These are phyloP conservation scores for Hevea brasiliensis DNA, from an alignment of 345 rosid genomes.

Conservation along the genomic window DNA sequence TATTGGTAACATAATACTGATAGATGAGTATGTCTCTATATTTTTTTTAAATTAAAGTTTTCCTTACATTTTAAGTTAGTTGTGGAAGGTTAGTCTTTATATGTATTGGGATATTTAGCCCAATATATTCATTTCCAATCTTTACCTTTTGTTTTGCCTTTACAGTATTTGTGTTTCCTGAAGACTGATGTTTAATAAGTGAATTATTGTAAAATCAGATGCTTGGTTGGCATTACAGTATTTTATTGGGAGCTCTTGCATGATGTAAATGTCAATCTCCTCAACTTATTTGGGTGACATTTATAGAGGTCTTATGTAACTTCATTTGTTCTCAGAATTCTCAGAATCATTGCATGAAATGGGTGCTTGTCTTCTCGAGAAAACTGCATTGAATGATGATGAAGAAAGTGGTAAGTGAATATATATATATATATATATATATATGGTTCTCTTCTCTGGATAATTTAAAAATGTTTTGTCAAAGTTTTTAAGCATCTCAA, in stretches of 20 bases:
- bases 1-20: neutral
- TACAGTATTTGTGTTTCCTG: neutral
- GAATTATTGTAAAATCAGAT: neutral
- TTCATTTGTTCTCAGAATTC: constrained; percentile 53
- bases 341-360: constrained; percentile 89
- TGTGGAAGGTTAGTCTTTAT: neutral
- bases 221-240: neutral
- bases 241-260: constrained; percentile 4
- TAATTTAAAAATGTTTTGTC: neutral
- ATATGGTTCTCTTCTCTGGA: neutral
- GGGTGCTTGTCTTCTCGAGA: constrained; percentile 89
- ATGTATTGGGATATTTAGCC: neutral
- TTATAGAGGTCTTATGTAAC: neutral
- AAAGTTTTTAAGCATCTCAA: neutral
- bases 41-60: neutral
- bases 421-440: no score
- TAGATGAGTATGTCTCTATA: neutral
- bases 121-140: neutral
- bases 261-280: neutral
- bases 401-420: constrained; percentile 68
- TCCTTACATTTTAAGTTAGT: neutral
- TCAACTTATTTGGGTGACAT: neutral
- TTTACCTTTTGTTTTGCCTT: neutral
- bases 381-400: constrained; percentile 66
- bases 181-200: neutral